phyloP scores from a whole-genome alignment of 768 basidiomycete genomes.

The Dictyophora rubrovolvata region DNA sequence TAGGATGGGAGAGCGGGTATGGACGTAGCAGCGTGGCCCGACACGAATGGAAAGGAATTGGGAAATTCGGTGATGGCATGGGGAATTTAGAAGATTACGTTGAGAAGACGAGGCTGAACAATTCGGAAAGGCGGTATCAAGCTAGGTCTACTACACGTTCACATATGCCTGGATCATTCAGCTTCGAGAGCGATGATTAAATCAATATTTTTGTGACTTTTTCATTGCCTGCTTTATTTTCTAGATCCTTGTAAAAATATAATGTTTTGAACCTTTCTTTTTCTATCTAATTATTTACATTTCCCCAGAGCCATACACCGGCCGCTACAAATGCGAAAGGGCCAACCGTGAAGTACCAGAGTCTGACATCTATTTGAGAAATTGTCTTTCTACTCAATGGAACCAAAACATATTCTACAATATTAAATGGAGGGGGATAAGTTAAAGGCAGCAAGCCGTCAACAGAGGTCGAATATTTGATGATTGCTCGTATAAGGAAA shows the following conservation, averaged over 20 bases:
- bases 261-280: background rate
- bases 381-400: background rate
- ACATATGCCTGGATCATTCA: slow-evolving; percentile 4
- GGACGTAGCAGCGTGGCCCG: slow-evolving; percentile 70
- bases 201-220: background rate
- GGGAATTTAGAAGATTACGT: slow-evolving; percentile 65
- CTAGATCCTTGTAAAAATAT: background rate
- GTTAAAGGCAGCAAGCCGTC: background rate
- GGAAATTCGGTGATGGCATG: slow-evolving; percentile 44
- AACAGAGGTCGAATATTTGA: background rate
- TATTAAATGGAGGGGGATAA: slow-evolving; percentile 5
- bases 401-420: background rate
- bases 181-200: background rate
- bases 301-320: slow-evolving; percentile 3
- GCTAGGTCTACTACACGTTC: background rate
- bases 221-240: background rate
- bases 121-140: slow-evolving; percentile 13
- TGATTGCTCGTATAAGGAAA: slow-evolving; percentile 1
- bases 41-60: slow-evolving; percentile 94
- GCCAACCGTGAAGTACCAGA: background rate
- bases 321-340: slow-evolving; percentile 1
- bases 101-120: slow-evolving; percentile 39
- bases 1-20: slow-evolving; percentile 66
- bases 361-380: background rate
- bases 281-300: background rate